These are phyloP conservation scores for Magnolia kwangsiensis DNA, from an alignment of 164 flowering plant genomes.

Conservation along the genomic window DNA sequence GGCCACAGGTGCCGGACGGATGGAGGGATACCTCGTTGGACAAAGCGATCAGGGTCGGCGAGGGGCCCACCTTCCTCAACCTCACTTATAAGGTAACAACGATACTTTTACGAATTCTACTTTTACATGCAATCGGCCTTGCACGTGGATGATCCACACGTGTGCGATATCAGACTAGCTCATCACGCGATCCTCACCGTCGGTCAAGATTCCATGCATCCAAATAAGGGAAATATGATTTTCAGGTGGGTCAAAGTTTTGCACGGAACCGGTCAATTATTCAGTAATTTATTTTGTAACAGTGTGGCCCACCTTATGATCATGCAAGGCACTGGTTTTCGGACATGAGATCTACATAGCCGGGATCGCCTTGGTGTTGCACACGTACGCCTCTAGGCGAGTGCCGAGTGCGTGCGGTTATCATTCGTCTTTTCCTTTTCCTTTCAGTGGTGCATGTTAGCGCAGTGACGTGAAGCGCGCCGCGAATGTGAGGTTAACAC, in stretches of 20 bases:
- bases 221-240: background rate
- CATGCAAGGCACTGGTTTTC: too few species aligned
- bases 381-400: too few species aligned
- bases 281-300: background rate
- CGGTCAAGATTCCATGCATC: background rate
- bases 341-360: too few species aligned
- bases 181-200: background rate
- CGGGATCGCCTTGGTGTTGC: too few species aligned
- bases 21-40: slow-evolving; percentile 45
- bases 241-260: background rate
- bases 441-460: too few species aligned
- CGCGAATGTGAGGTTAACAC: too few species aligned
- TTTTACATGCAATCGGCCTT: background rate
- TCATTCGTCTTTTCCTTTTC: too few species aligned
- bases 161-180: background rate
- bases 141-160: background rate
- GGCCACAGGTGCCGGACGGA: slow-evolving; percentile 40
- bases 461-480: too few species aligned
- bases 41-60: slow-evolving; percentile 38
- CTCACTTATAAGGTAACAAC: slow-evolving; percentile 61
- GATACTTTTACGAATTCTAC: too few species aligned
- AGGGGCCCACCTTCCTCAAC: slow-evolving; percentile 65
- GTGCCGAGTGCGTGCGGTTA: too few species aligned
- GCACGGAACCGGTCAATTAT: background rate
- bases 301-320: too few species aligned